Evolutionary conservation across 2,329 filamentous ascomycete genomes (phyloP).

Genomic region (Aspergillus brasiliensis): DNA sequence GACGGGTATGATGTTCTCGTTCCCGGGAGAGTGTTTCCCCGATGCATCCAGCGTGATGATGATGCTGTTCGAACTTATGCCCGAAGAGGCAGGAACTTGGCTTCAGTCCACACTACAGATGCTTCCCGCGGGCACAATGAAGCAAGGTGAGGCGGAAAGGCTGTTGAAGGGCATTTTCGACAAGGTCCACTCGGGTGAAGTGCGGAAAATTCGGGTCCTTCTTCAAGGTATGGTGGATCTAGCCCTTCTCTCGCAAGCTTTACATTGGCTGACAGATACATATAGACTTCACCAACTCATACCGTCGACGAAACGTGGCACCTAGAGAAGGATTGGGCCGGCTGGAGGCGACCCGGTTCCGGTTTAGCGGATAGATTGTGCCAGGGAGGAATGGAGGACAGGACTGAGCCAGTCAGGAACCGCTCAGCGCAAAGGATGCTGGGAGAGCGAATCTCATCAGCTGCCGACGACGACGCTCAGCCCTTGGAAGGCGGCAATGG

Average conservation of each 20-base stretch:
- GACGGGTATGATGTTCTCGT: slow-evolving; percentile 99
- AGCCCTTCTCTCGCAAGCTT: neutral
- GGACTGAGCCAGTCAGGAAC: slow-evolving; percentile 14
- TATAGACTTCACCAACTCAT: slow-evolving; percentile 88
- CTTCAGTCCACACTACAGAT: slow-evolving; percentile 80
- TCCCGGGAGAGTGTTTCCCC: slow-evolving; percentile 91
- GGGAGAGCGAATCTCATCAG: slow-evolving; percentile 3
- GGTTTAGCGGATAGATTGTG: slow-evolving; percentile 63
- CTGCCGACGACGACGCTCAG: slow-evolving; percentile 10
- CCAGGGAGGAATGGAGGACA: neutral
- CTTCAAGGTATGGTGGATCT: slow-evolving; percentile 61
- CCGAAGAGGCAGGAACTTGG: slow-evolving; percentile 77
- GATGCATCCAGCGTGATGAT: slow-evolving; percentile 93
- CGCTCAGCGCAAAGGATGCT: slow-evolving; percentile 12
- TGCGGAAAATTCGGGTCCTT: slow-evolving; percentile 78
- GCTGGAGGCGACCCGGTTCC: slow-evolving; percentile 83
- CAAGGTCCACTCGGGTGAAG: slow-evolving; percentile 67
- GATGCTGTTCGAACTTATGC: slow-evolving; percentile 83
- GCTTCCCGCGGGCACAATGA: slow-evolving; percentile 80
- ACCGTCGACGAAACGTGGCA: slow-evolving; percentile 91
- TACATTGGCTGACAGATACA: slow-evolving; percentile 10
- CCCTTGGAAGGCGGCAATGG: slow-evolving; percentile 7
- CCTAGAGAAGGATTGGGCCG: slow-evolving; percentile 87
- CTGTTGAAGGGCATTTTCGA: slow-evolving; percentile 80
- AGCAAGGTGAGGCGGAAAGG: slow-evolving; percentile 75